Evolutionary conservation across 31 red algal species (phyloP).

Genomic region (Endocladia muricata): DNA sequence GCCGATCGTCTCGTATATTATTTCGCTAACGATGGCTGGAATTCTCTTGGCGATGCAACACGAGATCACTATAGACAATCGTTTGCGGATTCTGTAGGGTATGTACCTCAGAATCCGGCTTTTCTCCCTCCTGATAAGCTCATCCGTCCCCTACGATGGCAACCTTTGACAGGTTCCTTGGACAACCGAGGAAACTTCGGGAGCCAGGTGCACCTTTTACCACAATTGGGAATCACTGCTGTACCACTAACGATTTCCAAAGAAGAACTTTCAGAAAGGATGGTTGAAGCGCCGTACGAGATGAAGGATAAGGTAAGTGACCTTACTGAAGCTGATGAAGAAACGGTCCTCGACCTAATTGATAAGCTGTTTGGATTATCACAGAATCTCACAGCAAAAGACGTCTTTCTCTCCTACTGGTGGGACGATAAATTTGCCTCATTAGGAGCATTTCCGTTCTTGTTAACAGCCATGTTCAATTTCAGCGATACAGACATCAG

Average conservation of each 20-base stretch:
- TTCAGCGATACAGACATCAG: constrained; percentile 32
- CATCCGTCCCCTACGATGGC: constrained; percentile 40
- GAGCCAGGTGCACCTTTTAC: constrained; percentile 55
- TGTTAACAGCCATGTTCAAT: constrained; percentile 20
- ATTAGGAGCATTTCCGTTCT: constrained; percentile 27
- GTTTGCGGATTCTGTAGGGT: constrained; percentile 24
- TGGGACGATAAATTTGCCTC: constrained; percentile 72
- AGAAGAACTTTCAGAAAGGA: neutral
- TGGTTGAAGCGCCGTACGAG: constrained; percentile 17
- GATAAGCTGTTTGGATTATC: constrained; percentile 2
- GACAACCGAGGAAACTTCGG: constrained; percentile 11
- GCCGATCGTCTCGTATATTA: constrained; percentile 1
- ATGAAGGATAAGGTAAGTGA: neutral
- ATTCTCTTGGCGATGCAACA: constrained; percentile 34
- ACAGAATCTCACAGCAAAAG: neutral
- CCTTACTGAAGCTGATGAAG: constrained; percentile 1
- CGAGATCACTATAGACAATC: neutral
- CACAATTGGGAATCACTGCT: constrained; percentile 38
- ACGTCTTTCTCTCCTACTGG: constrained; percentile 31
- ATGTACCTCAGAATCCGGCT: constrained; percentile 20
- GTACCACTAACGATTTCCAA: constrained; percentile 20
- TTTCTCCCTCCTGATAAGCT: constrained; percentile 8
- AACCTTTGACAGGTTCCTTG: constrained; percentile 13
- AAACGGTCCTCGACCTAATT: neutral
- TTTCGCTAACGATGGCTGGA: constrained; percentile 24